Evolutionary conservation across 805 yeast genomes (phyloP).

Genomic region (Yarrowia deformans): DNA sequence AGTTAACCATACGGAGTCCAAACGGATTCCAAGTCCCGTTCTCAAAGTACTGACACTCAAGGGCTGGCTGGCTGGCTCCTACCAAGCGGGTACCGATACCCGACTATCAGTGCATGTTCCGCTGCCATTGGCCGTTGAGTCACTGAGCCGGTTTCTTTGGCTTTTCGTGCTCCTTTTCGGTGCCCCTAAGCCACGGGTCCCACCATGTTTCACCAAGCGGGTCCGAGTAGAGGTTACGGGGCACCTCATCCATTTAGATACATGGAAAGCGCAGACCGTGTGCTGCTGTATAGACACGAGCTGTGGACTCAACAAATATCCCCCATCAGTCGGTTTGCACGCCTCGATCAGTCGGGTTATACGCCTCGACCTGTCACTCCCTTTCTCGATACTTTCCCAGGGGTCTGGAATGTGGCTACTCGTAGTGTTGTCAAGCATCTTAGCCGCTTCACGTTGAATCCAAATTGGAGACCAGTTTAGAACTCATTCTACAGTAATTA

Average conservation of each 20-base stretch:
- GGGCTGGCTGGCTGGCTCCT: too few relatives aligned
- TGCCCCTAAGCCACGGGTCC: slow-evolving; percentile 16
- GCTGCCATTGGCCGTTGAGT: slow-evolving; percentile 26
- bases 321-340: too few relatives aligned
- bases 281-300: not conserved
- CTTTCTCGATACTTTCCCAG: not conserved
- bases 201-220: slow-evolving; percentile 4
- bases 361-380: not conserved
- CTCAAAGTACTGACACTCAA: not conserved
- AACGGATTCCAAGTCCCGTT: not conserved
- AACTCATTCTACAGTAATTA: slow-evolving; percentile 1
- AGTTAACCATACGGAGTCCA: too few relatives aligned
- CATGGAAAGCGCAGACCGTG: not conserved
- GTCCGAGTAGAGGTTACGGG: not conserved
- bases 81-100: slow-evolving; percentile 1
- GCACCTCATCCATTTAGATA: not conserved
- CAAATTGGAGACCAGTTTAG: not conserved
- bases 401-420: not conserved
- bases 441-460: slow-evolving; percentile 10
- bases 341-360: not conserved
- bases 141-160: not conserved
- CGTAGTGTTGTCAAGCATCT: not conserved
- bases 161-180: slow-evolving; percentile 11
- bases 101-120: slow-evolving; percentile 30
- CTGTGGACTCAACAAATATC: not conserved